These are phyloP conservation scores for Blastobotrys mokoenaii DNA, from an alignment of 805 yeast species.

Conservation along the genomic window DNA sequence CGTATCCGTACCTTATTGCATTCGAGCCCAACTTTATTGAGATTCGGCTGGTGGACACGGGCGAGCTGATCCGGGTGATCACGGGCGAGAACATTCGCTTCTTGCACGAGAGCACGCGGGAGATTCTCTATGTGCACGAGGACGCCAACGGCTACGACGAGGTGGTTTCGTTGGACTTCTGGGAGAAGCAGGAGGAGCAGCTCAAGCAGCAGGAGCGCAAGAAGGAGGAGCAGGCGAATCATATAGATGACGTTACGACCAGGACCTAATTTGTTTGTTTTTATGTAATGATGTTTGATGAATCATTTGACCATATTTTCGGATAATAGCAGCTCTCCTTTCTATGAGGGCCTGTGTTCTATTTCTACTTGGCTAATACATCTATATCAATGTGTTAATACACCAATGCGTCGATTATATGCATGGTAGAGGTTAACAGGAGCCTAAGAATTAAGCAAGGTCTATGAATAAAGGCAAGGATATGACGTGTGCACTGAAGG, in stretches of 20 bases:
- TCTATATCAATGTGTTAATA: no score
- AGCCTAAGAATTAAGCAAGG: no score
- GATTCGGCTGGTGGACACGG: constrained; percentile 82
- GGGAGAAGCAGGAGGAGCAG: constrained; percentile 34
- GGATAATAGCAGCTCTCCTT: neutral
- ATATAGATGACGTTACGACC: neutral
- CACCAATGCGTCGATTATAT: no score
- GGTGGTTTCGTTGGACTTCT: constrained; percentile 85
- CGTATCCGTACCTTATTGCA: constrained; percentile 88
- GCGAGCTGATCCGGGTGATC: constrained; percentile 78
- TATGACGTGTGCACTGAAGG: no score
- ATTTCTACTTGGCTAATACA: no score
- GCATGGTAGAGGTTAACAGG: no score
- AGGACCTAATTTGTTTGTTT: neutral
- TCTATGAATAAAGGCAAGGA: no score
- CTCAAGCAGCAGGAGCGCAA: constrained; percentile 1
- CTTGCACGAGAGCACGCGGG: constrained; percentile 84
- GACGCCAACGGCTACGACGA: constrained; percentile 86
- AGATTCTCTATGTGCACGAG: constrained; percentile 86
- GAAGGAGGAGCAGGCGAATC: neutral
- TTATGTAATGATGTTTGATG: neutral
- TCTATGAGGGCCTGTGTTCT: no score
- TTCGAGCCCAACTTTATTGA: constrained; percentile 89
- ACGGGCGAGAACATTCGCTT: constrained; percentile 87
- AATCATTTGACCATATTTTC: neutral